These are phyloP conservation scores for Pseudozyma hubeiensis DNA, from an alignment of 1,284 basidiomycete species.

Conservation along the genomic window DNA sequence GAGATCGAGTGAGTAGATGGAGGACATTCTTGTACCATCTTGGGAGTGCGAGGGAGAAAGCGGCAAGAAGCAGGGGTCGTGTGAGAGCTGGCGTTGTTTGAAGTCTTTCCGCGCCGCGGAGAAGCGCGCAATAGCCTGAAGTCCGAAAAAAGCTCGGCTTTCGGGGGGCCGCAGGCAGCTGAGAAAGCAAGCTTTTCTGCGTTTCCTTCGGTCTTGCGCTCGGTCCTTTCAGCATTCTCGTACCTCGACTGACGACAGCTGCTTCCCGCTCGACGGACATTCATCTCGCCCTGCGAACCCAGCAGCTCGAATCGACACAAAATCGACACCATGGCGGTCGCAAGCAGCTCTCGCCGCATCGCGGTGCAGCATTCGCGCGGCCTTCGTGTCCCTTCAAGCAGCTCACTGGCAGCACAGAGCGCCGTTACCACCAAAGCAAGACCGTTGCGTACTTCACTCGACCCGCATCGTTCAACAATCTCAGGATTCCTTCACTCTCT, in stretches of 20 bases:
- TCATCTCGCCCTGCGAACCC: no score
- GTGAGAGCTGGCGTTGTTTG: no score
- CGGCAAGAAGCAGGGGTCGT: no score
- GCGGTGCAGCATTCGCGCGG: slow-evolving; percentile 3
- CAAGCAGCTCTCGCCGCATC: slow-evolving; percentile 6
- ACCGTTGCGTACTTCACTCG: not conserved
- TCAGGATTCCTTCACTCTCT: not conserved
- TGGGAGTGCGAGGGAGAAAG: no score
- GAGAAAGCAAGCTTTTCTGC: not conserved
- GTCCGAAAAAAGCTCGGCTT: slow-evolving; percentile 17
- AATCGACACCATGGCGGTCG: slow-evolving; percentile 1
- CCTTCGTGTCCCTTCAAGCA: not conserved
- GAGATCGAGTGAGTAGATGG: no score
- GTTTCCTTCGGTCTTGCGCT: not conserved
- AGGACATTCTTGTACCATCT: no score
- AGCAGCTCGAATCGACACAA: no score
- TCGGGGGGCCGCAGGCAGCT: slow-evolving; percentile 7
- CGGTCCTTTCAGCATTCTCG: no score
- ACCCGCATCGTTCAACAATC: not conserved
- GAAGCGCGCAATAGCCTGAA: not conserved
- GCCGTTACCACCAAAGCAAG: not conserved
- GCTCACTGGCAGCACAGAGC: not conserved
- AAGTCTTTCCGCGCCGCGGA: no score
- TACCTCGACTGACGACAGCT: not conserved
- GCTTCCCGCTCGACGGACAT: no score